Evolutionary conservation across 2,329 filamentous ascomycete species (phyloP), one percentile per base, ranked within the genome.

Genomic region (Botrytis hyacinthi): DNA sequence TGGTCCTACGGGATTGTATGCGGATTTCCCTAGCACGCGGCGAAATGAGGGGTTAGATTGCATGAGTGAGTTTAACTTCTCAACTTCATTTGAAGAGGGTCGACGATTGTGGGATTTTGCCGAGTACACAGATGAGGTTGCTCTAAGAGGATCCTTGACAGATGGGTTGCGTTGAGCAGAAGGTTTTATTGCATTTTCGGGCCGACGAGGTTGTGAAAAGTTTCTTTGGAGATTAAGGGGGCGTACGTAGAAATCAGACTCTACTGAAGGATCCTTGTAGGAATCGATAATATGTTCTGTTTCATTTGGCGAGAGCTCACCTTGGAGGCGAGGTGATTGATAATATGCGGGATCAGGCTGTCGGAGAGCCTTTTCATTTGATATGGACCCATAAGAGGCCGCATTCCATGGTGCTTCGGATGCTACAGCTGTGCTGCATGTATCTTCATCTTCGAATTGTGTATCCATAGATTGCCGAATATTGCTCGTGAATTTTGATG

Each of bases 361-460:
- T 37, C 44, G 57, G 14, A 48, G 48, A 46, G 29, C 29, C 35
- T 60, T 60, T 6, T 68, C 70, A 18, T 54, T 44, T 37, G 62
- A 44, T 29, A 44, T 60, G 51, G 29, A 48, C 8, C 70, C 35
- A 59, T 60, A 72, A 9, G 61, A 48, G 18, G 57, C 37, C n/a
- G 70, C 62, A 44, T 72, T 72, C 72, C 72, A 73, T 12, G 72
- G 67, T 48, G 57, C 54, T 18, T 76, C 73, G 20, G 70, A 61
- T 29, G 70, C 70, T 59, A 72, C 69, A 44, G 40, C 67, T n/a
- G 70, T 71, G 51, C 37, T 68, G 22, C 72, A 71, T 46, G 60
- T 69, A 54, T 75, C 65, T 65, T 81, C 80, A 57, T 81, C 79
- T 71, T 81, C 80, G 61, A 81, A 81, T 51, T 80, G 77, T n/a